Percentiles rank a stretch among this genome's conserved stretches.
phyloP scores from a whole-genome alignment of 2,329 filamentous ascomycete genomes.

The Atkinsonella texensis region DNA sequence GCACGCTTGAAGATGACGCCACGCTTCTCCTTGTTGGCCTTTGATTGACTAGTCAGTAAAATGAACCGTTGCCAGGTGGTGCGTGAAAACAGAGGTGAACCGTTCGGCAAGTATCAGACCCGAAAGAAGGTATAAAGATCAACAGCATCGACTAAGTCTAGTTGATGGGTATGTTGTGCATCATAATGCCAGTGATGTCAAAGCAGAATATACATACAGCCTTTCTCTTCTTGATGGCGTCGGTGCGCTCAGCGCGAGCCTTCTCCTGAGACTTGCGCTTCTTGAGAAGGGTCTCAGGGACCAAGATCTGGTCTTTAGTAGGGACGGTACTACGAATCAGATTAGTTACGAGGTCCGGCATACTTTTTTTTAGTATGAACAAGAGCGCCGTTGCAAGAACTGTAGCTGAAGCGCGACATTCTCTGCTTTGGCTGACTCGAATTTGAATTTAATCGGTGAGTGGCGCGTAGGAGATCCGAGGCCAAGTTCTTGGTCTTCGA shows the following conservation, averaged over 20 bases:
- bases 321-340: constrained; percentile 71
- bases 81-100: constrained; percentile 5
- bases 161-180: constrained; percentile 83
- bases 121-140: constrained; percentile 96
- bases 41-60: constrained; percentile 12
- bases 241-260: constrained; percentile 78
- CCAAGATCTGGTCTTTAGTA: constrained; percentile 88
- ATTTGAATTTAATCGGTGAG: constrained; percentile 71
- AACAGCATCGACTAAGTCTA: constrained; percentile 97
- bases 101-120: constrained; percentile 60
- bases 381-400: constrained; percentile 78
- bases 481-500: constrained; percentile 1
- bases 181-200: constrained; percentile 46
- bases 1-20: constrained; percentile 99
- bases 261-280: constrained; percentile 99
- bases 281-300: constrained; percentile 99
- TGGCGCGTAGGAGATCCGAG: constrained; percentile 10
- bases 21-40: constrained; percentile 99
- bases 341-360: constrained; percentile 68
- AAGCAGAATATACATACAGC: constrained; percentile 55
- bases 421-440: constrained; percentile 82
- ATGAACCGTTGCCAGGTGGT: constrained; percentile 21
- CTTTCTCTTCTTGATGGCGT: constrained; percentile 77
- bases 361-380: constrained; percentile 41
- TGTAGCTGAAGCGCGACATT: constrained; percentile 88